phyloP scores from a whole-genome alignment of 2,329 filamentous ascomycete genomes.

The Penicillium glabrum region DNA sequence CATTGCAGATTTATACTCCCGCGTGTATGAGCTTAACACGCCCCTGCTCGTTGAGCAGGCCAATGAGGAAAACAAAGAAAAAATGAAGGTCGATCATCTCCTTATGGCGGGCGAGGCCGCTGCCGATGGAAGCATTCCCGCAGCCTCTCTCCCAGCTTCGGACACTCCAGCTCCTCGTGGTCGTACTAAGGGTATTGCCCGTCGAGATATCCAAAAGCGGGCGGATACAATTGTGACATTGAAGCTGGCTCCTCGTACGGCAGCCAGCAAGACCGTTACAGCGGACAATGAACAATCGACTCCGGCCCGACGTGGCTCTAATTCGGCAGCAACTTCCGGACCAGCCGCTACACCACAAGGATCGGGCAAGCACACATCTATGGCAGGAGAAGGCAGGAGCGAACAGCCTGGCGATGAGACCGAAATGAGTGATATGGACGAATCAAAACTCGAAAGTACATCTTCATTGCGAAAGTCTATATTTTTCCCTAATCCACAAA shows the following conservation, averaged over 20 bases:
- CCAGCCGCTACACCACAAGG: slow-evolving; percentile 45
- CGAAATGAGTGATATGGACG: slow-evolving; percentile 63
- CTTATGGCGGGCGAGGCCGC: slow-evolving; percentile 40
- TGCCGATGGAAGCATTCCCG: slow-evolving; percentile 30
- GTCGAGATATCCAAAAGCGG: slow-evolving; percentile 58
- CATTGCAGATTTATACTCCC: slow-evolving; percentile 85
- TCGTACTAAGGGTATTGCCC: slow-evolving; percentile 59
- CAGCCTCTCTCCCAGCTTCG: slow-evolving; percentile 31
- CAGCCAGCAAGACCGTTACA: slow-evolving; percentile 23
- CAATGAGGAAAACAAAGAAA: slow-evolving; percentile 47
- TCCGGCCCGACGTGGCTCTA: slow-evolving; percentile 9
- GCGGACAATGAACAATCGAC: slow-evolving; percentile 24
- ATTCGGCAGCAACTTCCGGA: slow-evolving; percentile 33
- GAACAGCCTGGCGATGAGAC: slow-evolving; percentile 60
- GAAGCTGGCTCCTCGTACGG: slow-evolving; percentile 33
- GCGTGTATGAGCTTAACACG: slow-evolving; percentile 44
- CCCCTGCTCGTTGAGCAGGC: slow-evolving; percentile 40
- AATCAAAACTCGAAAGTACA: slow-evolving; percentile 33
- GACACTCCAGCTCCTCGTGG: slow-evolving; percentile 37
- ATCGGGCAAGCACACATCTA: slow-evolving; percentile 2
- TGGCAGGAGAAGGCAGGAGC: not conserved
- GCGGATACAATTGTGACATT: slow-evolving; percentile 57
- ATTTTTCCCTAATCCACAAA: slow-evolving; percentile 26
- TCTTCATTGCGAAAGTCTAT: slow-evolving; percentile 18
- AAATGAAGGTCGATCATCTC: slow-evolving; percentile 49